Percentiles rank a stretch among this genome's conserved stretches.
Evolutionary conservation across 768 basidiomycete genomes (phyloP).

Genomic region (Postia placenta): DNA sequence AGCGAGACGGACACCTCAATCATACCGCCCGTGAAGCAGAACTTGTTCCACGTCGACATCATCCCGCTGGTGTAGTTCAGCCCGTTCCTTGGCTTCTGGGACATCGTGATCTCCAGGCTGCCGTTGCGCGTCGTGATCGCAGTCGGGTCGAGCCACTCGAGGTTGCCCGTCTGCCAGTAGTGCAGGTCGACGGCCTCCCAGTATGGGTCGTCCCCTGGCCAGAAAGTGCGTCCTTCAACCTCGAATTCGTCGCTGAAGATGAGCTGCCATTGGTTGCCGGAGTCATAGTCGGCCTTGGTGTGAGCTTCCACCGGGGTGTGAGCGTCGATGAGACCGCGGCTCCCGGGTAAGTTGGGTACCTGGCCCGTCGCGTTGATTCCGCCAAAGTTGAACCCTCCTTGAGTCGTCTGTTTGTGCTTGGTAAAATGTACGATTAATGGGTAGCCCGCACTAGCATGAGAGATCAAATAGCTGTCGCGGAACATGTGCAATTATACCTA

Average conservation of each 20-base stretch:
- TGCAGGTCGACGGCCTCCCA: slow-evolving; percentile 43
- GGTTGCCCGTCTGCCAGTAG: slow-evolving; percentile 42
- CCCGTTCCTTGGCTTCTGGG: slow-evolving; percentile 45
- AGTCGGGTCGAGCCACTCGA: slow-evolving; percentile 84
- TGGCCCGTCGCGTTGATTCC: slow-evolving; percentile 41
- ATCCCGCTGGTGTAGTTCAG: slow-evolving; percentile 36
- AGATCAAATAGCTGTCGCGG: neutral
- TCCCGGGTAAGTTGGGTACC: slow-evolving; percentile 51
- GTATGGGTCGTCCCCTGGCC: slow-evolving; percentile 64
- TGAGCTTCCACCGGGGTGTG: slow-evolving; percentile 55
- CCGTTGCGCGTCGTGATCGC: slow-evolving; percentile 42
- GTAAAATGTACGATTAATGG: slow-evolving; percentile 34
- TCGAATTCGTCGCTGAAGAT: slow-evolving; percentile 93
- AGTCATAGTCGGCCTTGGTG: slow-evolving; percentile 47
- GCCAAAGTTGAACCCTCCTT: slow-evolving; percentile 38
- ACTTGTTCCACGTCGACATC: slow-evolving; percentile 66
- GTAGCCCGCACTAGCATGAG: slow-evolving; percentile 32
- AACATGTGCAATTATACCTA: slow-evolving; percentile 26
- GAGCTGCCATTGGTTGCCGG: slow-evolving; percentile 61
- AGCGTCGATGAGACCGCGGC: slow-evolving; percentile 57
- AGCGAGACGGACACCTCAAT: slow-evolving; percentile 59
- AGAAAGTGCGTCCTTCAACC: slow-evolving; percentile 71
- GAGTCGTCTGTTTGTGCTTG: slow-evolving; percentile 18
- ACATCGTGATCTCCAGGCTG: slow-evolving; percentile 45
- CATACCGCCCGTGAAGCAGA: slow-evolving; percentile 84